Evolutionary conservation across 2,329 filamentous ascomycete genomes (phyloP), one percentile per base, ranked within the genome.

Genomic region (Arthrinium phaeospermum): DNA sequence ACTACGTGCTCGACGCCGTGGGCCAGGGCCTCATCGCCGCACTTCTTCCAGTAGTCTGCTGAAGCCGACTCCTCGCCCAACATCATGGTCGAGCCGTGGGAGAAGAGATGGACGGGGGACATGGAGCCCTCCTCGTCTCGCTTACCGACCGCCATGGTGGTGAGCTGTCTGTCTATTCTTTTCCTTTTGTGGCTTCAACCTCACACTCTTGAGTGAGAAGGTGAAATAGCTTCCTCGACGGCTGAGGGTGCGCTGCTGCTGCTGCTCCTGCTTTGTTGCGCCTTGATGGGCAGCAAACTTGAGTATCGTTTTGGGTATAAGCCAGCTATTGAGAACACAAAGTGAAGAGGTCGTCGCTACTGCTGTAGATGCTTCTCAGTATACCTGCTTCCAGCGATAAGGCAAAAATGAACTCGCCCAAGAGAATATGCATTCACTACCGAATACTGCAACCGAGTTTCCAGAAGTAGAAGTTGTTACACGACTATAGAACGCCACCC

Each of bases 61-160:
- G 90, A 91, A 2, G 83, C 79, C 19, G 87, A 89, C 75, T 91
- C 87, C 77, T 92, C 91, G 47, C 90, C 91, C 19, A 92, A 82
- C 91, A 92, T 93, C 90, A 92, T 92, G 51, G 91, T 92, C 19
- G 90, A 91, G 77, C 91, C 91, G 86, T 93, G 91, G 3, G 90
- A 91, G 81, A 92, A 92, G 81, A 92, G 89, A 78, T 91, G 88
- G 0, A 92, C 89, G 1, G 90, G 90, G 7, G 89, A 86, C 46
- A 81, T 73, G 8, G 74, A 71, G 69, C 67, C 73, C 16, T 57
- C 68, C 19, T 53, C 47, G 19, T 69, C 70, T 41, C 68, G 61
- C 24, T 73, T 73, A 10, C 71, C 72, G 7, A 74, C 68, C 19
- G 74, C 74, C 74, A 75, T 75, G n/a, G 24, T 41, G 12, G 22